Conservation (phyloP, 2,329 filamentous ascomycete species). For the Berkeleyomyces rouxiae region DNA sequence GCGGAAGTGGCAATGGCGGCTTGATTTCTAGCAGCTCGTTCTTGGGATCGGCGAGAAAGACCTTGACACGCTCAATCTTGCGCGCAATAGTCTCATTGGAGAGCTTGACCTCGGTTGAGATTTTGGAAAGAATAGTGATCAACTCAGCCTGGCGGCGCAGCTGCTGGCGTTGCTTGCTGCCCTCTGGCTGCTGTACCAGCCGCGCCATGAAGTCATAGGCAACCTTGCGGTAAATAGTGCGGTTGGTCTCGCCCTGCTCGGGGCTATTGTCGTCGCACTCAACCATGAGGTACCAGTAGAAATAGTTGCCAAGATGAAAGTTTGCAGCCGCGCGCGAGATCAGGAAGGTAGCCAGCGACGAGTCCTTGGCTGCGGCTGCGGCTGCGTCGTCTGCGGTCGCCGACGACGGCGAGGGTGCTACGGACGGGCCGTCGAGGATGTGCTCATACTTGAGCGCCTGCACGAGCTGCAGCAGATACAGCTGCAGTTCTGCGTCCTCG, state of each 20-base stretch:
- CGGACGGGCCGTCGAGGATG: conserved; percentile 29
- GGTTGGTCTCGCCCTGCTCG: conserved; percentile 57
- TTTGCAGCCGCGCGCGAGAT: conserved; percentile 78
- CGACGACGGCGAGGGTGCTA: conserved; percentile 43
- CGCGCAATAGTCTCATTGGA: conserved; percentile 60
- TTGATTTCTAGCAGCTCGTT: conserved; percentile 76
- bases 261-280: conserved; percentile 77
- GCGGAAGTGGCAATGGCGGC: conserved; percentile 68
- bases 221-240: conserved; percentile 78
- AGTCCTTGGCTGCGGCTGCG: conserved; percentile 35
- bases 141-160: conserved; percentile 80
- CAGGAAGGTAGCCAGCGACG: conserved; percentile 75
- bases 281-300: conserved; percentile 98
- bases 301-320: conserved; percentile 80
- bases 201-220: conserved; percentile 94
- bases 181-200: conserved; percentile 53
- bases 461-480: conserved; percentile 87
- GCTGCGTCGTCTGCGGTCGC: conserved; percentile 35
- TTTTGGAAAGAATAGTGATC: conserved; percentile 69
- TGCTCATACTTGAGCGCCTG: conserved; percentile 92
- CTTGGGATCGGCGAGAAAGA: conserved; percentile 70
- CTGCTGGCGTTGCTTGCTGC: conserved; percentile 55
- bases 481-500: conserved; percentile 75
- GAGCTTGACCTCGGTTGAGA: conserved; percentile 74
- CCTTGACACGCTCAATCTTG: conserved; percentile 73